Base-by-base conservation (phyloP, 2,329 filamentous ascomycete species). In the Aspergillus fructus region DNA sequence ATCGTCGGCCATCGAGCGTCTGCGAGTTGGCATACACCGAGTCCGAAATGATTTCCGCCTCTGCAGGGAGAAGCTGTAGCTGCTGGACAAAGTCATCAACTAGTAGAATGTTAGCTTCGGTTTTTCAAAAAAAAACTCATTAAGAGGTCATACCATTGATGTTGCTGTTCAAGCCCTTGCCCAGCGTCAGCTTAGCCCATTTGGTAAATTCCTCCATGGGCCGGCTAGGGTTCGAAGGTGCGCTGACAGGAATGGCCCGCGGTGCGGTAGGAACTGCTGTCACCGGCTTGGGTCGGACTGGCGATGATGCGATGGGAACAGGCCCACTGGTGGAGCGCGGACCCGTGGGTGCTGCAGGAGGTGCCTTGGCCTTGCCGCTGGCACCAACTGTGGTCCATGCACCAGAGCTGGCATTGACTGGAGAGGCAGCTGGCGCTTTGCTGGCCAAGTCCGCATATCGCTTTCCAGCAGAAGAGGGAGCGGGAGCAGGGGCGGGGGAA, bases 331-430 rank as follows among this genome's bases (percentile, higher is more conserved):
- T 72, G n/a, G 81, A 76, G 41, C 83, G 76, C 24, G 74, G 73
- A 4, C 75, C 69, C 9, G 80, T 71, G 4, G 78, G 73, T 23
- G 79, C 71, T 52, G 79, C 75, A 19, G 70, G 70, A 5, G 90
- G 89, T 27, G 85, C 79, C 79, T 96, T 97, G 49, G 90, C 85
- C 79, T 97, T 99, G 13, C 94, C 94, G 64, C 93, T 89, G 34
- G 93, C 92, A 48, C 94, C 94, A 41, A 99, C 93, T 0, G 93
- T 97, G 11, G 93, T 93, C 94, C 94, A 99, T 2, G 92, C 91
- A 56, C 80, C 78, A 5, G 67, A 65, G 47, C 76, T 68, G 55
- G 78, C 67, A 6, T 76, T 74, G 13, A 75, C 67, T 13, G 73
- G 67, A 58, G 71, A 74, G 21, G 79, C 72, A 37, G 82, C 75